Evolutionary conservation across 2,329 filamentous ascomycete genomes (phyloP).

Genomic region (Talaromyces sp.): DNA sequence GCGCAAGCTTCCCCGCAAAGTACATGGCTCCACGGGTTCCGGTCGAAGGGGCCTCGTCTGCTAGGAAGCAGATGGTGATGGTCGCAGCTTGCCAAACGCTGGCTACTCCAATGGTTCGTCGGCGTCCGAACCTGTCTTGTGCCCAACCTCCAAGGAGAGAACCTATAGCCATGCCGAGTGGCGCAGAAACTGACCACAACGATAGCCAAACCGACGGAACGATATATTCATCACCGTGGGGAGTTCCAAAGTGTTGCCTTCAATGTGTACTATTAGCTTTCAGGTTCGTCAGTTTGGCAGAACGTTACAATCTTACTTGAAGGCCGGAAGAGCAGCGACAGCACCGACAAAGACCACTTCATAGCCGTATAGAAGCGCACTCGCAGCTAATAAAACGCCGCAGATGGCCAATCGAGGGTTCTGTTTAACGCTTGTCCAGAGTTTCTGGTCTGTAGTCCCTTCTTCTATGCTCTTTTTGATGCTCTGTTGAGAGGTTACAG

Average conservation of each 20-base stretch:
- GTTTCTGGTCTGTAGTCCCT: not conserved
- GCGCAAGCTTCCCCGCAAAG: conserved; percentile 40
- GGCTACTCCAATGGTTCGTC: conserved; percentile 27
- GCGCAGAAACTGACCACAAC: conserved; percentile 37
- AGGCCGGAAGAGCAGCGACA: conserved; percentile 22
- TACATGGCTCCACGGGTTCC: conserved; percentile 32
- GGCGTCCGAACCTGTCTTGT: conserved; percentile 35
- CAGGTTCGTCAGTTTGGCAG: not conserved
- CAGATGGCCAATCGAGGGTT: not conserved
- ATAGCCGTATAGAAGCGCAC: conserved; percentile 21
- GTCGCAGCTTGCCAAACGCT: conserved; percentile 27
- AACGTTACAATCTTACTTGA: conserved; percentile 28
- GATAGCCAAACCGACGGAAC: conserved; percentile 39
- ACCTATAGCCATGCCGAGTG: conserved; percentile 33
- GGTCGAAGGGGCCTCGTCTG: conserved; percentile 23
- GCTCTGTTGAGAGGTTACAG: not conserved
- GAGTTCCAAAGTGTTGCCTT: not conserved
- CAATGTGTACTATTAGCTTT: not conserved
- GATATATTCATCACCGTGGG: conserved; percentile 24
- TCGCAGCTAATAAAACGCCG: not conserved
- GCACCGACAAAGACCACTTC: conserved; percentile 24
- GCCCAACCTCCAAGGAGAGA: conserved; percentile 32
- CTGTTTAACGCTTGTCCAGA: not conserved
- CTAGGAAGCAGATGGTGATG: not conserved
- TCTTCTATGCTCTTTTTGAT: not conserved